These are phyloP conservation scores for Escovopsis sp. DNA, from an alignment of 2,329 filamentous ascomycete species.

Conservation along the genomic window DNA sequence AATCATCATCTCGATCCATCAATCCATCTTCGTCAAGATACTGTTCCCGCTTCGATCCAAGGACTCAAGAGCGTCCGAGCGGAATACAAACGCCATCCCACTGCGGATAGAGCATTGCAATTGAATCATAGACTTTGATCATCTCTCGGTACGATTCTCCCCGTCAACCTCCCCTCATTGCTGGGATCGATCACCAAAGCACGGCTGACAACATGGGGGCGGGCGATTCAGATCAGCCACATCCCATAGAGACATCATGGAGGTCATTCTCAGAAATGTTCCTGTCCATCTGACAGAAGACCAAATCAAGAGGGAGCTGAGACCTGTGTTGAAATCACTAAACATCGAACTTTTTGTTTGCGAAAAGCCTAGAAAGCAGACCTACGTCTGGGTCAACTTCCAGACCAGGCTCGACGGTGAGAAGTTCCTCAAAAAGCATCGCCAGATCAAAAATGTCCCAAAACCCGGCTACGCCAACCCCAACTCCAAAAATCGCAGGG, in stretches of 20 bases:
- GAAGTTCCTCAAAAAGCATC: constrained; percentile 26
- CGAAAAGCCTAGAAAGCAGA: constrained; percentile 24
- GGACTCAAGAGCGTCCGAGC: no score
- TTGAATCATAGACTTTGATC: neutral
- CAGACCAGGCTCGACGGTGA: constrained; percentile 23
- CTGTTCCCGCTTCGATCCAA: no score
- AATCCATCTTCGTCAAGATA: no score
- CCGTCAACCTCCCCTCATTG: neutral
- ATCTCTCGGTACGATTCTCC: no score
- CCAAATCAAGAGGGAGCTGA: constrained; percentile 23
- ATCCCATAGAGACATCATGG: constrained; percentile 21
- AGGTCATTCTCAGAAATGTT: constrained; percentile 30
- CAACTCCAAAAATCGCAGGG: neutral
- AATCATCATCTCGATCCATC: no score
- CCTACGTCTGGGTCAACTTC: constrained; percentile 28
- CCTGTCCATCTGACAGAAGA: constrained; percentile 25
- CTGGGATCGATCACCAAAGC: no score
- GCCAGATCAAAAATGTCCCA: constrained; percentile 5
- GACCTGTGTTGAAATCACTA: constrained; percentile 24
- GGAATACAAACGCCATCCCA: no score
- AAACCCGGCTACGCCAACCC: constrained; percentile 2
- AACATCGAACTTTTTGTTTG: constrained; percentile 28
- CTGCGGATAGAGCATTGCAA: neutral
- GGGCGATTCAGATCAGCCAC: neutral
- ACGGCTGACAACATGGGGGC: no score